phyloP scores from a whole-genome alignment of 2,329 filamentous ascomycete genomes.

The Epichloe bromicola region DNA sequence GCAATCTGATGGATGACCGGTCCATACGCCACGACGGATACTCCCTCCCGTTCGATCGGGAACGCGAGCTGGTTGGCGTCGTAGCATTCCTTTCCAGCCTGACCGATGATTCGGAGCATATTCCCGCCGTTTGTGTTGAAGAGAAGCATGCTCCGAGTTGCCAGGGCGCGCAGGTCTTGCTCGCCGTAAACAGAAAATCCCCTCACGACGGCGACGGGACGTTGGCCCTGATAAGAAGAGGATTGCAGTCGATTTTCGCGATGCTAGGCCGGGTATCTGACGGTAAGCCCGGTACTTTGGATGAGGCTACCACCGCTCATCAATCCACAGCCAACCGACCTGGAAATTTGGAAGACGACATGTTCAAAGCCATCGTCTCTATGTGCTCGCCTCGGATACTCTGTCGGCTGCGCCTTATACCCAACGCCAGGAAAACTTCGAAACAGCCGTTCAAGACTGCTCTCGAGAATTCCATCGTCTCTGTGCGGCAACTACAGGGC shows the following conservation, averaged over 20 bases:
- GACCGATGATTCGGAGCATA: constrained; percentile 16
- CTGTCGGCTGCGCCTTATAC: constrained; percentile 13
- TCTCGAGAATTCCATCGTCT: background rate
- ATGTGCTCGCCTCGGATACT: constrained; percentile 20
- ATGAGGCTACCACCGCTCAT: background rate
- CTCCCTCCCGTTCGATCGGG: constrained; percentile 19
- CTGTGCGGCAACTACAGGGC: background rate
- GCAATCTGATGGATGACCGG: constrained; percentile 6
- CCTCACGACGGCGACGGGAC: background rate
- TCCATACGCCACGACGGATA: constrained; percentile 7
- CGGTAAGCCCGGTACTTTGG: background rate
- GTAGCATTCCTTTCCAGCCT: constrained; percentile 22
- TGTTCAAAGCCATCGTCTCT: constrained; percentile 16
- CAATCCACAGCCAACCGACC: background rate
- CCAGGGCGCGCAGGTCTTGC: constrained; percentile 13
- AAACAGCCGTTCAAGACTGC: background rate
- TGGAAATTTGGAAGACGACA: constrained; percentile 5
- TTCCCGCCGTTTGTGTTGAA: constrained; percentile 21
- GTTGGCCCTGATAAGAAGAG: background rate
- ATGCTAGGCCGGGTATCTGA: background rate
- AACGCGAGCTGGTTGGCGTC: constrained; percentile 15
- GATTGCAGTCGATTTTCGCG: background rate
- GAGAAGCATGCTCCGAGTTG: constrained; percentile 8
- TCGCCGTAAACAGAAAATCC: constrained; percentile 19
- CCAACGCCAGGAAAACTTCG: background rate